Base-by-base conservation (phyloP, 1,284 basidiomycete genomes). In the Ceraceosorus guamensis region DNA sequence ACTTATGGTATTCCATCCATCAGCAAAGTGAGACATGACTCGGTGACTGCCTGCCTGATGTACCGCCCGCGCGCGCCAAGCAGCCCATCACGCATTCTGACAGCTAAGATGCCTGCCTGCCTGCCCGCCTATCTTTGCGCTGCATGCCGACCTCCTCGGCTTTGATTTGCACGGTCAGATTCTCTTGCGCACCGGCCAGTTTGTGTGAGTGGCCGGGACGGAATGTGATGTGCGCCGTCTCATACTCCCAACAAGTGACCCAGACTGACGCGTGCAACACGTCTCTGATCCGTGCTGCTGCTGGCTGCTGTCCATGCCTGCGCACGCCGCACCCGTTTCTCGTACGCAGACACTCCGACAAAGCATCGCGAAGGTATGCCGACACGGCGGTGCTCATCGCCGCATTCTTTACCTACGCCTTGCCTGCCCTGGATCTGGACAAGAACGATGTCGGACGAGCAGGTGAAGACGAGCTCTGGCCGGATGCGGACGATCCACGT, bases 401-500 rank as follows among this genome's bases (percentile, higher is more conserved):
- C 11, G 39, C 50, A 24, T 52, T 52, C 16, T 52, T 52, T 34
- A 52, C 50, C 8, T 52, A 52, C n/a, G 35, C 50, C 10, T 6
- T 52, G 32, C 50, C 50, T n/a, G 18, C 16, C 7, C 16, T 52
- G 16, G 50, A 52, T 16, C 32, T 52, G 10, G 18, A 52, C 18
- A 41, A 52, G n/a, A 52, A 52, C 50, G 50, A 52, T 13, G 50
- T 45, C n/a, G 41, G 35, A 4, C 35, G 45, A 1, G 7, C 11
- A 6, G 48, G 47, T 1, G 41, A 57, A n/a, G 24, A 31, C 24
- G 47, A 67, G 39, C 41, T 16, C 50, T 24, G 8, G 31, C 14
- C 24, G 11, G 58, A 60, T 31, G 55, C 48, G 3, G 7, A 59
- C 30, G 65, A 67, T 48, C 65, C 65, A 3, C 50, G 65, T 2